These are phyloP conservation scores for Cymodocea nodosa DNA, from an alignment of 116 monocot species.

Conservation along the genomic window DNA sequence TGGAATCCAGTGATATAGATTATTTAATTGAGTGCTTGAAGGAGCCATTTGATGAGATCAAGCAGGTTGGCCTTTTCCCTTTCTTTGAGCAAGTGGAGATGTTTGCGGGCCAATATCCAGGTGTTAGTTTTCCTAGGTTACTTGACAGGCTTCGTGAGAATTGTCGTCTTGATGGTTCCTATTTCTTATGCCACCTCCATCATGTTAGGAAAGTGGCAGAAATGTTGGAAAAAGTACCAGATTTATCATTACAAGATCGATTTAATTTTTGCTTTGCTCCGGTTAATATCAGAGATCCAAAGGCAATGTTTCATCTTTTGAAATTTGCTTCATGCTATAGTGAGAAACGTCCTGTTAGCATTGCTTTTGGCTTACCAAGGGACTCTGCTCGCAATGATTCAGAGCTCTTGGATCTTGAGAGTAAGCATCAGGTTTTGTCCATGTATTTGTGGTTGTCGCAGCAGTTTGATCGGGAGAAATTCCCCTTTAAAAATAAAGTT, in stretches of 20 bases:
- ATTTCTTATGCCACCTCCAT: slow-evolving; percentile 69
- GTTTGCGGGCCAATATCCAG: slow-evolving; percentile 60
- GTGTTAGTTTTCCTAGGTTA: slow-evolving; percentile 41
- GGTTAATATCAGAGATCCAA: slow-evolving; percentile 85
- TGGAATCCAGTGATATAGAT: slow-evolving; percentile 55
- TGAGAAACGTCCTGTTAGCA: slow-evolving; percentile 51
- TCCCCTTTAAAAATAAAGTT: slow-evolving; percentile 65
- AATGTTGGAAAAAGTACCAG: slow-evolving; percentile 80
- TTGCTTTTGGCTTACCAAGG: slow-evolving; percentile 72
- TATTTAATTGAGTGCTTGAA: slow-evolving; percentile 89
- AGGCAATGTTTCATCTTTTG: slow-evolving; percentile 87
- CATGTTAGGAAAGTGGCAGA: slow-evolving; percentile 71
- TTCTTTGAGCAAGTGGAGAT: slow-evolving; percentile 89
- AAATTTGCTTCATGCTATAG: slow-evolving; percentile 69
- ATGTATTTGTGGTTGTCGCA: slow-evolving; percentile 91
- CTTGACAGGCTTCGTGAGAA: slow-evolving; percentile 67
- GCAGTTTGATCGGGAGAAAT: slow-evolving; percentile 74
- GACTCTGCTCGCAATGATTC: slow-evolving; percentile 69
- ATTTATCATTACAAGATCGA: slow-evolving; percentile 61
- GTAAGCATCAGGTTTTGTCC: slow-evolving; percentile 88
- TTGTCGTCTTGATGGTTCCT: slow-evolving; percentile 54
- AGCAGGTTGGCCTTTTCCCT: slow-evolving; percentile 69
- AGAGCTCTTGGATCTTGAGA: slow-evolving; percentile 86
- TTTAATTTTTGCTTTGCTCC: slow-evolving; percentile 95
- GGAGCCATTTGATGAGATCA: slow-evolving; percentile 77